phyloP scores from a whole-genome alignment of 2,329 filamentous ascomycete genomes.

The Leptographium wingfieldii region DNA sequence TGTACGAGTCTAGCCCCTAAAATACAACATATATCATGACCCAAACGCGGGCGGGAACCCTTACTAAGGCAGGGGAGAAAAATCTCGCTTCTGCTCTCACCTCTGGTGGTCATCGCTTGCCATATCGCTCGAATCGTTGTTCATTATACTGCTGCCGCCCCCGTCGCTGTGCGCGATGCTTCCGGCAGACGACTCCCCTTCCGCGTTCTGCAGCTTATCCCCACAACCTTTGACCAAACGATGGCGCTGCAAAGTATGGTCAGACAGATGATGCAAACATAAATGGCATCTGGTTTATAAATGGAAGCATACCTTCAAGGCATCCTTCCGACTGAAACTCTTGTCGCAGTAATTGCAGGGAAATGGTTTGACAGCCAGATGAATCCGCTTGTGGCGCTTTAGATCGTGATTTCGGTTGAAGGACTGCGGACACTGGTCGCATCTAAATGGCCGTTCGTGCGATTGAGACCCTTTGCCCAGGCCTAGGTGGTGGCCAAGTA shows the following conservation, averaged over 20 bases:
- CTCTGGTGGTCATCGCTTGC: background rate
- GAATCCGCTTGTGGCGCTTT: slow-evolving; percentile 91
- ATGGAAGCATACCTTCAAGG: slow-evolving; percentile 64
- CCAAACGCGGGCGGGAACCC: background rate
- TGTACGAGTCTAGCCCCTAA: background rate
- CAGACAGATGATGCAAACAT: background rate
- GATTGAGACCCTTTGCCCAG: slow-evolving; percentile 28
- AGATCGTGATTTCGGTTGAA: slow-evolving; percentile 96
- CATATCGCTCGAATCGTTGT: background rate
- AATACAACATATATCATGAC: background rate
- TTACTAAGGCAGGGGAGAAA: background rate
- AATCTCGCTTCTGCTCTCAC: background rate
- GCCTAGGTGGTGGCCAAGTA: slow-evolving; percentile 18
- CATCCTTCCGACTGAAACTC: slow-evolving; percentile 93
- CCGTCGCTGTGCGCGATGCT: background rate
- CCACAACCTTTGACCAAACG: slow-evolving; percentile 54
- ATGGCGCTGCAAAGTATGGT: slow-evolving; percentile 33
- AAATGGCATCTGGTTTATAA: too few relatives aligned
- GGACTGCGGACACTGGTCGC: slow-evolving; percentile 80
- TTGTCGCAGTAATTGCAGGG: slow-evolving; percentile 87
- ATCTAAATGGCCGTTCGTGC: slow-evolving; percentile 85
- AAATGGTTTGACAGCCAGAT: slow-evolving; percentile 90
- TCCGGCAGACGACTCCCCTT: background rate
- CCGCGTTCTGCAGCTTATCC: slow-evolving; percentile 15
- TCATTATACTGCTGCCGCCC: background rate